phyloP scores from a whole-genome alignment of 352 stramenopile species.

The Phytophthora aleatoria region DNA sequence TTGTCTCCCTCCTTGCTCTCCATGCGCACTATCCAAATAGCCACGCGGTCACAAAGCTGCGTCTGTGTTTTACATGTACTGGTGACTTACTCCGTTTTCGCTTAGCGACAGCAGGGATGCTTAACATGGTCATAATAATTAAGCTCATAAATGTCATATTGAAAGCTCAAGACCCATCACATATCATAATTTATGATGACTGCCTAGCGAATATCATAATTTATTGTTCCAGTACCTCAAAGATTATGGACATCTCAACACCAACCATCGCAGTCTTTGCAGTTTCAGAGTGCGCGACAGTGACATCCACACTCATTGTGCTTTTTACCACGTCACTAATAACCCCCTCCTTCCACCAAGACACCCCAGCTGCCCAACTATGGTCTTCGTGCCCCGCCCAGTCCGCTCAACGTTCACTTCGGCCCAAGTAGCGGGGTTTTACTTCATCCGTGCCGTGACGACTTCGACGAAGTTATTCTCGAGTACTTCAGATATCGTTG shows the following conservation, averaged over 20 bases:
- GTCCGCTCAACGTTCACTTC: background rate
- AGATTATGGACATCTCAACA: background rate
- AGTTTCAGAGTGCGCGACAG: too few relatives aligned
- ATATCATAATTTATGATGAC: background rate
- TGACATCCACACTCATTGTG: too few relatives aligned
- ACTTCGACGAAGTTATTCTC: conserved; percentile 9
- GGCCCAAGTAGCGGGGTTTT: background rate
- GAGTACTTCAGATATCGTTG: conserved; percentile 18
- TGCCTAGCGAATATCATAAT: background rate
- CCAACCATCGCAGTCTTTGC: background rate
- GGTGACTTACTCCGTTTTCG: too few relatives aligned
- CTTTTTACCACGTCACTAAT: too few relatives aligned
- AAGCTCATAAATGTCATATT: background rate
- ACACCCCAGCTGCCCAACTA: background rate
- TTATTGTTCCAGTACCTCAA: background rate
- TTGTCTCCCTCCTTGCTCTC: too few relatives aligned
- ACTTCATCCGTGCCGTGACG: background rate
- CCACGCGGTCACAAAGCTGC: too few relatives aligned
- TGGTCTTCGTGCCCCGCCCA: background rate
- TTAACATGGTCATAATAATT: background rate
- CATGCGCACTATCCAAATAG: too few relatives aligned
- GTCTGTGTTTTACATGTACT: too few relatives aligned
- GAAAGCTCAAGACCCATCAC: background rate
- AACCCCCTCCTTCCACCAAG: too few relatives aligned
- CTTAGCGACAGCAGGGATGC: too few relatives aligned